Base-by-base conservation (phyloP, 2,329 filamentous ascomycete species). In the Apiospora pterosperma region DNA sequence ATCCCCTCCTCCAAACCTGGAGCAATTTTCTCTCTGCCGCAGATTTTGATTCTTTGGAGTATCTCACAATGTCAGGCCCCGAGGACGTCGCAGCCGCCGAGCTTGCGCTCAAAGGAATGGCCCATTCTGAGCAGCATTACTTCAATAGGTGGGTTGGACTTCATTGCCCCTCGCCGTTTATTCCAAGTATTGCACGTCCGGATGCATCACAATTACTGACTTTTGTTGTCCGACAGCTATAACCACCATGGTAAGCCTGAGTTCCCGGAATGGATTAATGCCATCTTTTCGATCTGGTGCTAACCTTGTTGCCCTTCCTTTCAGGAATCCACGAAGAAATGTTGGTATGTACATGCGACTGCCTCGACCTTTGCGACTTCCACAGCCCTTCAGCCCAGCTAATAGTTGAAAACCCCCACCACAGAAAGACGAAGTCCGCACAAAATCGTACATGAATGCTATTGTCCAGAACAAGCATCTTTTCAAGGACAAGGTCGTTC, bases 341-440 rank as follows among this genome's bases (percentile, higher is more conserved):
- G 94, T 85, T 97, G 89, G 93, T 97, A 83, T 80, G 92, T 88
- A 72, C 67, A 62, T 65, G 66, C 65, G 63, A 67, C 69, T 62
- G 64, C 62, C 67, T 65, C 67, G 66, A 62, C 64, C 64, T 34
- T 60, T 64, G 55, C 42, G 62, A 63, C 64, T 61, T 44, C n/a
- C n/a, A n/a, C n/a, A n/a, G n/a, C n/a, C n/a, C n/a, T n/a, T n/a
- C 7, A 28, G 58, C 39, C 34, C 58, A 69, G 65, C 74, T 76
- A 70, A 77, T 65, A 36, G 62, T 52, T 19, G 28, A 21, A 34
- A 39, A 36, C 39, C 48, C 52, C 61, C 42, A 1, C 36, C 75
- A 67, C 76, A 97, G 92, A 98, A 97, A 90, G 96, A 99, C 82
- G 96, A 99, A 81, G 94, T 99, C 67, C 93, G 96, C 71, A 99